phyloP scores from a whole-genome alignment of 352 stramenopile species.

The Globisporangium heterothallicum region DNA sequence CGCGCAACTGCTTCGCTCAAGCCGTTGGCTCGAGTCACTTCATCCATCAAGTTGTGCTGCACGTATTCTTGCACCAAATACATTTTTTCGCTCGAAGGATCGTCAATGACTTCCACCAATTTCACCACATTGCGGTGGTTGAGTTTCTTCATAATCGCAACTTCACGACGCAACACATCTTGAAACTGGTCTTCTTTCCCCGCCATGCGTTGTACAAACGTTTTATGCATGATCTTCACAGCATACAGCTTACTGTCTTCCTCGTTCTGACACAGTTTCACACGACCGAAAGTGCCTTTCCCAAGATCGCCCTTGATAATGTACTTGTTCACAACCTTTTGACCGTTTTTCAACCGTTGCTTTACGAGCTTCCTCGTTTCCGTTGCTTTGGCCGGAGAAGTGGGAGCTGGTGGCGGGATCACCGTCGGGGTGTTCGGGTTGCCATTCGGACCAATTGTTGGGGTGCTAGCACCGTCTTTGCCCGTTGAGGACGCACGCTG shows the following conservation, averaged over 20 bases:
- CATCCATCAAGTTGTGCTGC: constrained; percentile 90
- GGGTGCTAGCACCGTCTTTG: constrained; percentile 11
- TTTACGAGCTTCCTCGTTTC: constrained; percentile 82
- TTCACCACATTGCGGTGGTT: constrained; percentile 91
- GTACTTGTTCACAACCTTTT: constrained; percentile 93
- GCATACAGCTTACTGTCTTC: constrained; percentile 79
- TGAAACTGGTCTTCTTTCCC: constrained; percentile 83
- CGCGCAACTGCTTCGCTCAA: constrained; percentile 63
- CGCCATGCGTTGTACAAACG: constrained; percentile 85
- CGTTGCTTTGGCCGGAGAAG: constrained; percentile 53
- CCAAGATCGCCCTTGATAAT: constrained; percentile 89
- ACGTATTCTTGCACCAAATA: constrained; percentile 95
- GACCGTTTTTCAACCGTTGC: constrained; percentile 74
- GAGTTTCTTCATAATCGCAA: constrained; percentile 96
- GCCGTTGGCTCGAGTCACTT: constrained; percentile 63
- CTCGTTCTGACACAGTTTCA: constrained; percentile 79
- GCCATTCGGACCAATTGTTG: constrained; percentile 8
- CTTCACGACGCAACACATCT: constrained; percentile 83
- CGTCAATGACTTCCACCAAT: constrained; percentile 93
- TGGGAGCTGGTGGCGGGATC: constrained; percentile 35
- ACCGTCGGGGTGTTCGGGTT: constrained; percentile 24
- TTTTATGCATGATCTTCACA: constrained; percentile 89
- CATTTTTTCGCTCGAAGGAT: constrained; percentile 91
- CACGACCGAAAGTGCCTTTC: constrained; percentile 86
- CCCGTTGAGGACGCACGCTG: constrained; percentile 33